A percentile compares a stretch with the other conserved stretches of the same genome.
phyloP scores from a whole-genome alignment of 2,329 filamentous ascomycete species.

The Beauveria rudraprayagi region DNA sequence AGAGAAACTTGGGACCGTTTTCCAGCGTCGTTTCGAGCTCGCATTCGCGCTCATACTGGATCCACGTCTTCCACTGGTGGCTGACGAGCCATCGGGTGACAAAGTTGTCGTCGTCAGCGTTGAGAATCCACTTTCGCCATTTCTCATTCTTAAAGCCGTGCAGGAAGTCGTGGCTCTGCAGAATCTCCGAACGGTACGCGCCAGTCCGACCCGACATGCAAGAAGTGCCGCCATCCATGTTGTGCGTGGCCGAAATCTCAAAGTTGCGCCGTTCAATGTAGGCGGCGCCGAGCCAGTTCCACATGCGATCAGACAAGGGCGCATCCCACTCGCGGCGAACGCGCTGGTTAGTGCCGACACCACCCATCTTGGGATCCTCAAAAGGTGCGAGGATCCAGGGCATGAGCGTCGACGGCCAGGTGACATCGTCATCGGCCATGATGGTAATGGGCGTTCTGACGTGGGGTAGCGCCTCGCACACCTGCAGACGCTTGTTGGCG shows the following conservation, averaged over 20 bases:
- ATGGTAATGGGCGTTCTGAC: slow-evolving; percentile 79
- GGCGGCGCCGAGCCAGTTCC: slow-evolving; percentile 83
- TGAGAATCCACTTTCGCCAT: slow-evolving; percentile 82
- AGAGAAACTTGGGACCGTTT: slow-evolving; percentile 79
- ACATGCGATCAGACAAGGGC: slow-evolving; percentile 55
- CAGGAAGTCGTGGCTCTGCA: slow-evolving; percentile 78
- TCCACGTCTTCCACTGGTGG: slow-evolving; percentile 87
- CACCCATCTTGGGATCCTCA: slow-evolving; percentile 74
- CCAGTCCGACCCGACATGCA: slow-evolving; percentile 94
- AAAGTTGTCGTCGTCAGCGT: slow-evolving; percentile 97
- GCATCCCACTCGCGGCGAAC: slow-evolving; percentile 61
- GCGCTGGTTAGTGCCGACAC: slow-evolving; percentile 86
- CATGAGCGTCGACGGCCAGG: slow-evolving; percentile 78
- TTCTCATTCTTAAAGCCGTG: slow-evolving; percentile 86
- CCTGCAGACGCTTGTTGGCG: slow-evolving; percentile 91
- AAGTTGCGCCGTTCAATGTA: slow-evolving; percentile 95
- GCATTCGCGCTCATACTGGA: slow-evolving; percentile 87
- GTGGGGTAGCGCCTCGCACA: slow-evolving; percentile 81
- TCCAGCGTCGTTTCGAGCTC: slow-evolving; percentile 91
- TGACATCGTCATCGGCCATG: slow-evolving; percentile 93
- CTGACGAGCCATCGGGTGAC: slow-evolving; percentile 93
- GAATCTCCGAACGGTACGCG: slow-evolving; percentile 81
- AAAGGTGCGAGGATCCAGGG: slow-evolving; percentile 92
- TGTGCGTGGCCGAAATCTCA: slow-evolving; percentile 90
- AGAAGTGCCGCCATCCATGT: slow-evolving; percentile 90